Base-by-base conservation (phyloP, 768 basidiomycete species). In the Russula brevipes region DNA sequence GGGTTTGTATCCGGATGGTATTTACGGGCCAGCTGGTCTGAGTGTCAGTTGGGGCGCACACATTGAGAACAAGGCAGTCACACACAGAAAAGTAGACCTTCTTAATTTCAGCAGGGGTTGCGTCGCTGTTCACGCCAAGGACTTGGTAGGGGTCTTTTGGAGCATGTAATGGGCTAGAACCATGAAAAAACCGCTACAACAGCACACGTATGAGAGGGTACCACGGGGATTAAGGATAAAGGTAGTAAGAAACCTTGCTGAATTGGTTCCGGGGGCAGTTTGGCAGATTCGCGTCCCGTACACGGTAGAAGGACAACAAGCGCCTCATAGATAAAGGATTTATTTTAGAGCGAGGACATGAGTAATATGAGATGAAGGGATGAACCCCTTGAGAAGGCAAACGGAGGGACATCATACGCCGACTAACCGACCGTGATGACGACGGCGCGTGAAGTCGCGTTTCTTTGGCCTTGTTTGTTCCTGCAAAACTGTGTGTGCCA, bases 1-100 rank as follows among this genome's bases (percentile, higher is more conserved):
- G 93, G 89, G 76, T 94, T 98, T 12, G 94, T 94, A 72, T 99
- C 97, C 0, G 97, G 97, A 74, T 99, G 97, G 71, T 89, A 97
- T 79, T 98, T 96, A 65, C 96, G 90, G 17, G 97, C 97, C 67
- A 99, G 88, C 96, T 97, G 71, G 39, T 30, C n/a, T 45, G 49
- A 36, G n/a, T 41, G 66, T 41, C 59, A 64, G 60, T 65, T 57
- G 69, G 69, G 64, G 59, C 60, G 68, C 38, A 6, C 55, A 53
- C 63, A 31, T 36, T 56, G n/a, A 61, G 35, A 33, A 7, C 44
- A 46, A 59, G 59, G 35, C 53, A 33, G 57, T 60, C 65, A 69
- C 91, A 70, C 73, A 97, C 96, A 72, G 90, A 81, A 75, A 98
- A 99, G 76, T 99, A 99, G 2, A 84, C 83, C 78, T 98, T 98